Conservation (phyloP, 441 rosid genomes). For the Erodium texanum region DNA sequence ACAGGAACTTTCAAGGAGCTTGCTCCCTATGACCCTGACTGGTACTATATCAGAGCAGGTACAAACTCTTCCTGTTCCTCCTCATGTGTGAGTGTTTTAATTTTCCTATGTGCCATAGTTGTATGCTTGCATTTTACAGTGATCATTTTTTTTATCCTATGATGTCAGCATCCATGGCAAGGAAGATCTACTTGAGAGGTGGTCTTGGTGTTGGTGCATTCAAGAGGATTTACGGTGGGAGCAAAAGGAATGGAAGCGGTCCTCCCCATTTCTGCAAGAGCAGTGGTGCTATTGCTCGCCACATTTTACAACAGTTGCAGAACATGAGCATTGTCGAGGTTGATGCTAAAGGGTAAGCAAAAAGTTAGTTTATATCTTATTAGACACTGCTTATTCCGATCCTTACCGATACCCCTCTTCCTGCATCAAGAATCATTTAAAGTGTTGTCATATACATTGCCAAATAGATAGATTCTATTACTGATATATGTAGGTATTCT, state of each 20-base stretch:
- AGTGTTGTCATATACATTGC: no score
- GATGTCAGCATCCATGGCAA: constrained; percentile 77
- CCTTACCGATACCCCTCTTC: no score
- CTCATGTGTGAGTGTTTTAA: no score
- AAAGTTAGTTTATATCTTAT: not conserved
- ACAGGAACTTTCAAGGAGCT: constrained; percentile 76
- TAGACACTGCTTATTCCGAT: not conserved
- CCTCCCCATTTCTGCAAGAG: constrained; percentile 90
- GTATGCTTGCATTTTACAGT: not conserved
- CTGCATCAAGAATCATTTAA: no score
- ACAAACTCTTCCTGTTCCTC: not conserved
- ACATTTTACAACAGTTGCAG: constrained; percentile 77
- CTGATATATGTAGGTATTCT: not conserved
- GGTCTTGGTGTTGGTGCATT: constrained; percentile 94
- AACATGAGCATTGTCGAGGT: constrained; percentile 54
- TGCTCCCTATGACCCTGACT: constrained; percentile 86
- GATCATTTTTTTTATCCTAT: not conserved
- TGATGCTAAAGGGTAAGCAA: constrained; percentile 65
- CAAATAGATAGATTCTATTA: not conserved
- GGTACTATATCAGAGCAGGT: constrained; percentile 90
- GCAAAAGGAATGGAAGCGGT: constrained; percentile 87
- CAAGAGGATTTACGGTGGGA: constrained; percentile 79
- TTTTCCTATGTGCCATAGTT: not conserved
- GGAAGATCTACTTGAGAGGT: constrained; percentile 77
- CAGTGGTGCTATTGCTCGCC: constrained; percentile 77